Evolutionary conservation across 345 rosid species (phyloP).

Genomic region (Salix purpurea): DNA sequence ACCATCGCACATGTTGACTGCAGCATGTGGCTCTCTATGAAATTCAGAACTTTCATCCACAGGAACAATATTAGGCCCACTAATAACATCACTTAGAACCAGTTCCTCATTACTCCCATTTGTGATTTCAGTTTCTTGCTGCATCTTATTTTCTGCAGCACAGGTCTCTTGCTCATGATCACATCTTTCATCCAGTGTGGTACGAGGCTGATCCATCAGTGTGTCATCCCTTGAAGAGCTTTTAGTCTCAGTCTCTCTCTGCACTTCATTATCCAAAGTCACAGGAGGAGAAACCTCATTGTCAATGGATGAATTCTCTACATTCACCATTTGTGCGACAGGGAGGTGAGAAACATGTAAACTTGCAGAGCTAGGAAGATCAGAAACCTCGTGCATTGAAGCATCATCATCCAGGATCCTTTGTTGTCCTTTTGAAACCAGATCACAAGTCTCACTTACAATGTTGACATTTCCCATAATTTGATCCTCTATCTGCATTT

Average conservation of each 20-base stretch:
- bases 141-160: conserved; percentile 11
- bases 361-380: conserved; percentile 6
- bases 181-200: not conserved
- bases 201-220: conserved; percentile 3
- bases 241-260: conserved; percentile 23
- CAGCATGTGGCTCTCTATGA: conserved; percentile 19
- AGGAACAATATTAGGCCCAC: not conserved
- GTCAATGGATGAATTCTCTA: conserved; percentile 20
- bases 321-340: conserved; percentile 12
- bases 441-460: conserved; percentile 3
- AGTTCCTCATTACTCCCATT: not conserved
- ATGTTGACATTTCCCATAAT: conserved; percentile 1
- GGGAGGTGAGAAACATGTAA: conserved; percentile 7
- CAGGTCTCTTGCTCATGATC: not conserved
- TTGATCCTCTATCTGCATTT: conserved; percentile 1
- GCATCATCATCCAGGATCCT: conserved; percentile 8
- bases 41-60: conserved; percentile 23
- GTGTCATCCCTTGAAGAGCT: conserved; percentile 4
- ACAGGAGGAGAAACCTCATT: conserved; percentile 18
- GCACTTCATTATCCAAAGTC: conserved; percentile 24
- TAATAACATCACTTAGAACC: not conserved
- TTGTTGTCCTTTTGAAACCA: conserved; percentile 16
- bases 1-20: conserved; percentile 17
- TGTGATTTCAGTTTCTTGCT: conserved; percentile 4
- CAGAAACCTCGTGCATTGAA: conserved; percentile 6